Percentiles rank a stretch among this genome's conserved stretches.
Conservation (phyloP, 2,329 filamentous ascomycete species). For the Diaporthe australafricana region DNA sequence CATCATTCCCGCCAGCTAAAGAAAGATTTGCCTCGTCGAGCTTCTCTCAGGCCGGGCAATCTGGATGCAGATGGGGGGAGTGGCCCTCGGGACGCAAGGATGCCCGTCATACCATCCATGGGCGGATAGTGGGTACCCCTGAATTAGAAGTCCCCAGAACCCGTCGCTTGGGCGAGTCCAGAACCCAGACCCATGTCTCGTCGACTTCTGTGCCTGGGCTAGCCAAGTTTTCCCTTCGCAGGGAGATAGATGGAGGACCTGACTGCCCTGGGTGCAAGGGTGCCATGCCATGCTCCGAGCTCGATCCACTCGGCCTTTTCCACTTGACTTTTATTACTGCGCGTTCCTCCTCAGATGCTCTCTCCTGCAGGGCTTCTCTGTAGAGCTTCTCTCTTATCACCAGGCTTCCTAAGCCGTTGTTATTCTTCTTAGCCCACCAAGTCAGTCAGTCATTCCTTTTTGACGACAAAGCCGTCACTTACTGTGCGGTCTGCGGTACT, state of each 20-base stretch:
- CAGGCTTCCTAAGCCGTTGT: constrained; percentile 23
- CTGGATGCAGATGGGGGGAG: not conserved
- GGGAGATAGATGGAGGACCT: constrained; percentile 17
- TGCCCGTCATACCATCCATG: constrained; percentile 26
- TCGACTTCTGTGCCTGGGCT: constrained; percentile 4
- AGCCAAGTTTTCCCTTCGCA: constrained; percentile 18
- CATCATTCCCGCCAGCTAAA: not conserved
- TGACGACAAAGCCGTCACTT: constrained; percentile 17
- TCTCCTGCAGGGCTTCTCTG: constrained; percentile 13
- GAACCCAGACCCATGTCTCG: not conserved
- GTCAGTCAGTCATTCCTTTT: constrained; percentile 28
- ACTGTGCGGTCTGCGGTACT: constrained; percentile 21
- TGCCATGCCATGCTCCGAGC: constrained; percentile 26
- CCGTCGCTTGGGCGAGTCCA: not conserved
- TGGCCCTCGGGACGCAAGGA: constrained; percentile 12
- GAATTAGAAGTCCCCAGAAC: not conserved
- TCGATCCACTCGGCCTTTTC: constrained; percentile 30
- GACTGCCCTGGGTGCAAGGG: constrained; percentile 22
- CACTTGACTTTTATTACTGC: constrained; percentile 33
- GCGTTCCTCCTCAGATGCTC: constrained; percentile 13
- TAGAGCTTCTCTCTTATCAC: constrained; percentile 25
- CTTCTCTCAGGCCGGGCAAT: not conserved
- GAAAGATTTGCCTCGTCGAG: constrained; percentile 13
- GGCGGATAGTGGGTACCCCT: constrained; percentile 20
- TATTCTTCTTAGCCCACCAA: constrained; percentile 5